A percentile compares a stretch with the other conserved stretches of the same genome.
Evolutionary conservation across 257 asterid genomes (phyloP).

Genomic region (Penstemon eatonii): DNA sequence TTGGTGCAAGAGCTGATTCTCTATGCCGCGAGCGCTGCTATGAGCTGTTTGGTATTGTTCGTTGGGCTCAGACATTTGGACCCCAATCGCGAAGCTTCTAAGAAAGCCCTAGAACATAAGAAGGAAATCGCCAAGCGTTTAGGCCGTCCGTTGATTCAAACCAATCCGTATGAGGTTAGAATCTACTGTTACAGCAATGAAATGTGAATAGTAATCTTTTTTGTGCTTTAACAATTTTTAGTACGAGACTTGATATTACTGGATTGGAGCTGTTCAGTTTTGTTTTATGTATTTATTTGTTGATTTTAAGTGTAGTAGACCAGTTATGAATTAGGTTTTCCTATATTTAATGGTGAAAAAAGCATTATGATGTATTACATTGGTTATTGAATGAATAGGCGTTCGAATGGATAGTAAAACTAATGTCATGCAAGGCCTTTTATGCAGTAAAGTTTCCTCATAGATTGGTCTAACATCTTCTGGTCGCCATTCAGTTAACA

Average conservation of each 20-base stretch:
- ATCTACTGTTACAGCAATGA: background rate
- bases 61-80: slow-evolving; percentile 72
- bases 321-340: background rate
- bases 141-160: slow-evolving; percentile 78
- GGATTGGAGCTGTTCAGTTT: background rate
- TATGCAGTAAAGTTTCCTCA: no score
- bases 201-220: background rate
- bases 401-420: no score
- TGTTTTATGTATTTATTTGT: background rate
- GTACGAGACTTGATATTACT: background rate
- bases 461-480: no score
- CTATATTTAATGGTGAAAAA: background rate
- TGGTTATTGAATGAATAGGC: no score
- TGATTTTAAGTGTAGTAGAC: background rate
- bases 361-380: no score
- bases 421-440: no score
- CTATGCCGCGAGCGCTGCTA: slow-evolving; percentile 88
- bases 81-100: slow-evolving; percentile 82
- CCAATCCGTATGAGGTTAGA: slow-evolving; percentile 81
- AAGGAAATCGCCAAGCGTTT: slow-evolving; percentile 89
- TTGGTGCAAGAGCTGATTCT: slow-evolving; percentile 63
- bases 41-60: slow-evolving; percentile 75
- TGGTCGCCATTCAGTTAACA: no score
- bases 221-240: background rate
- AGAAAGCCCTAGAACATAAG: slow-evolving; percentile 78